phyloP scores from a whole-genome alignment of 2,329 filamentous ascomycete species.

The Fusarium bulbicola region DNA sequence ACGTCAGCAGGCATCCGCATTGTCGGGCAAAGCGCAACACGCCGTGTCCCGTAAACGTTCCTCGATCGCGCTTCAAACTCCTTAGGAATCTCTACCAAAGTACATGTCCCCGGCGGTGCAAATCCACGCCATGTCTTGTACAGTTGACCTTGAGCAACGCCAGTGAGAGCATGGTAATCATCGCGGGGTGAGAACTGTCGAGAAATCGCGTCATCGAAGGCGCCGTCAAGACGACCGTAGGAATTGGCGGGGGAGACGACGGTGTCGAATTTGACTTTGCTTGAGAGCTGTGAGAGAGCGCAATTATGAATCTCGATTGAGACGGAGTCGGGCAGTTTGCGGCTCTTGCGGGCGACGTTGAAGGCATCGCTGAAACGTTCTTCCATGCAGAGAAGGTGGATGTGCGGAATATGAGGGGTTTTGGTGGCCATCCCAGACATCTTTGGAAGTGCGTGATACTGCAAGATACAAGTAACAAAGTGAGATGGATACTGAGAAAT shows the following conservation, averaged over 20 bases:
- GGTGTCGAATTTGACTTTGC: conserved; percentile 53
- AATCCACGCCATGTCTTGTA: conserved; percentile 60
- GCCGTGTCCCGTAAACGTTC: conserved; percentile 54
- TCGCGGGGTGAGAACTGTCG: conserved; percentile 54
- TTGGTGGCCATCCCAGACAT: background rate
- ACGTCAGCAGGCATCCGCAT: conserved; percentile 58
- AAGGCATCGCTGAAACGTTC: conserved; percentile 25
- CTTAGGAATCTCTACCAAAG: conserved; percentile 55
- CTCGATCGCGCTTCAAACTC: conserved; percentile 45
- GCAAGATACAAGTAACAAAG: fast-evolving
- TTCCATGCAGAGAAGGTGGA: conserved; percentile 32
- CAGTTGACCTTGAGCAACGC: conserved; percentile 53
- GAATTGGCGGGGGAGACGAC: conserved; percentile 65
- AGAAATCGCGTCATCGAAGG: conserved; percentile 64
- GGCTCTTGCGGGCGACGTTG: background rate
- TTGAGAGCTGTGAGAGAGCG: conserved; percentile 50
- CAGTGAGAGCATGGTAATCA: conserved; percentile 58
- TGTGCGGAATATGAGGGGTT: conserved; percentile 7
- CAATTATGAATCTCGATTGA: conserved; percentile 50
- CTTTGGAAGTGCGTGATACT: too few relatives aligned
- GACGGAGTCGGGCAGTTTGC: conserved; percentile 43
- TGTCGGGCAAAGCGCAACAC: conserved; percentile 61
- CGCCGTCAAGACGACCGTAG: conserved; percentile 62
- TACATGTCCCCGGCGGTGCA: conserved; percentile 60
- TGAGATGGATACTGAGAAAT: background rate